Evolutionary conservation across 805 yeast species (phyloP).

Genomic region (Saccharomyces eubayanus): DNA sequence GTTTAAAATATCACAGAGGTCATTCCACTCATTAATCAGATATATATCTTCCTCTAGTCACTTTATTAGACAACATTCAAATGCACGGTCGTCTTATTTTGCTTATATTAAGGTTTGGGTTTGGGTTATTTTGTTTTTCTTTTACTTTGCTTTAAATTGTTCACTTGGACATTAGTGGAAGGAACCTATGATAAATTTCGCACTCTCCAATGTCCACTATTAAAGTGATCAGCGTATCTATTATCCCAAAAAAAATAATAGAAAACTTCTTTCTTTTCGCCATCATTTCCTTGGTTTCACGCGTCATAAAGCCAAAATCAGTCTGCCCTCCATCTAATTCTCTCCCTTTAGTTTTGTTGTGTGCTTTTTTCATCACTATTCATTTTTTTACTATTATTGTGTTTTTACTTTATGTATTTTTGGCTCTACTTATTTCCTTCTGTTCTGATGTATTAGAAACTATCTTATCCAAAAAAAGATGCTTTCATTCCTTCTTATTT

Average conservation of each 20-base stretch:
- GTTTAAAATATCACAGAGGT: constrained; percentile 93
- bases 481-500: background rate
- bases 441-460: background rate
- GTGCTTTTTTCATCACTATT: background rate
- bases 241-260: background rate
- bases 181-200: background rate
- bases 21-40: constrained; percentile 82
- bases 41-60: background rate
- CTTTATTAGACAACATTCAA: background rate
- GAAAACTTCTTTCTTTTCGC: background rate
- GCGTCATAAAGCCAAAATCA: background rate
- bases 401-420: background rate
- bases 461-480: background rate
- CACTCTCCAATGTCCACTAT: background rate
- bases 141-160: background rate
- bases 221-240: background rate
- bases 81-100: background rate
- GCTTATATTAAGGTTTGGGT: background rate
- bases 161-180: background rate
- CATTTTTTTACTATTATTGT: background rate
- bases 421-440: background rate
- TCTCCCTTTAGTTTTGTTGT: background rate
- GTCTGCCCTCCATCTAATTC: background rate
- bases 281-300: background rate
- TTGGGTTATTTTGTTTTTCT: background rate